Evolutionary conservation across 768 basidiomycete genomes (phyloP), one percentile per base, ranked within the genome.

Genomic region (Rhodotorula graminis): DNA sequence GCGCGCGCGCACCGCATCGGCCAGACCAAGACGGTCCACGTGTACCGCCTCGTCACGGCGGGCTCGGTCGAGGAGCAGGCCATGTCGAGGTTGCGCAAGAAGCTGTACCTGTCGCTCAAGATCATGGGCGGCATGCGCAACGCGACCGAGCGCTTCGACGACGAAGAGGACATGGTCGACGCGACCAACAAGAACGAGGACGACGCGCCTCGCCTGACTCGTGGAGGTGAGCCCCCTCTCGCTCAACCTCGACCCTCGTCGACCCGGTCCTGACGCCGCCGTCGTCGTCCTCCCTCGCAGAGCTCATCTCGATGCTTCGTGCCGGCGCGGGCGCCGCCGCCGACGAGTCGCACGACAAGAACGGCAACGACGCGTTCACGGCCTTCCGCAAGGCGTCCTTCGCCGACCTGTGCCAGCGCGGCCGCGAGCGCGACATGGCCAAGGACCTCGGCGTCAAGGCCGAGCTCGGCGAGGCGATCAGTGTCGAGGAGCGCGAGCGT

Each of bases 51-150:
- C 46, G 87, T 90, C 58, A 88, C 88, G 71, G 84, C 85, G 62
- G 87, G 86, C 56, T 82, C 82, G 58, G 89, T 90, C 55, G 89
- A 90, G 78, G 89, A 90, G 78, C 88, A 90, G 73, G 89, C 89
- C 84, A 83, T 90, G 53, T 87, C 88, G 72, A 84, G 88, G 46
- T 85, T 89, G 64, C 87, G 88, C 58, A 85, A 87, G 64, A 90
- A 90, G 80, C 82, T 90, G 12, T 88, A 87, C 79, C 82, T 88
- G 9, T 87, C 88, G 2, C 74, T 86, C 61, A 88, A 88, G 78
- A 84, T 88, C 72, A 87, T 88, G 85, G 83, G 83, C 31, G 80
- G 82, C 11, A 83, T 82, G 67, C 55, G 47, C 15, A 66, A 73
- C 52, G 44, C 46, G 27, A 29, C 61, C 11, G 49, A 53, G 7